phyloP scores from a whole-genome alignment of 306 rosid genomes.

The Castanopsis chinensis region DNA sequence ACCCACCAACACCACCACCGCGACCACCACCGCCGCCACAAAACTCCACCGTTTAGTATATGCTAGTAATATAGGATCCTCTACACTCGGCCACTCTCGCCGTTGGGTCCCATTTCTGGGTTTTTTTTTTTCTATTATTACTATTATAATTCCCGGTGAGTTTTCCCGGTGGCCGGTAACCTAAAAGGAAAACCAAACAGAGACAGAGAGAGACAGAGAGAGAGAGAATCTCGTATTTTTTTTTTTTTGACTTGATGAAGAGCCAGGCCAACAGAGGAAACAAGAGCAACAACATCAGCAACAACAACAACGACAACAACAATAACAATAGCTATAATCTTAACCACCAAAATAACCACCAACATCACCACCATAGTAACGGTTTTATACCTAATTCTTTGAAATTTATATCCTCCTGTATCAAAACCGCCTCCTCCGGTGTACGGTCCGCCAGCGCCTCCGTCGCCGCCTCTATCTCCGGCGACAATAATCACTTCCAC shows the following conservation, averaged over 20 bases:
- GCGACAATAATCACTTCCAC: conserved; percentile 51
- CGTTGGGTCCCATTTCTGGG: conserved; percentile 42
- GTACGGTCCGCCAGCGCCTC: conserved; percentile 82
- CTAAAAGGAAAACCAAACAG: not conserved
- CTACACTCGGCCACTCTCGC: conserved; percentile 51
- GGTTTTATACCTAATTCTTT: conserved; percentile 83
- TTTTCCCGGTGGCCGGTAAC: conserved; percentile 49
- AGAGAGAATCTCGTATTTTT: not conserved
- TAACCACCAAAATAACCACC: too few species aligned
- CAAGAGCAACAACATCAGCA: conserved; percentile 17
- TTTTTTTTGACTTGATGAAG: conserved; percentile 62
- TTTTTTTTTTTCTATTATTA: too few species aligned
- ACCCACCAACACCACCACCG: conserved; percentile 19
- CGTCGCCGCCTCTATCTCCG: conserved; percentile 79
- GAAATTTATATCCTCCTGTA: conserved; percentile 86
- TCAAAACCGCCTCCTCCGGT: conserved; percentile 90
- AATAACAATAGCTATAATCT: too few species aligned
- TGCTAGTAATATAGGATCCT: conserved; percentile 66
- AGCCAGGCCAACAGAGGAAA: conserved; percentile 53
- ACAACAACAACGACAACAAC: too few species aligned
- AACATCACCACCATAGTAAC: conserved; percentile 21
- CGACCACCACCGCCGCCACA: not conserved
- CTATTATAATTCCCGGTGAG: conserved; percentile 38
- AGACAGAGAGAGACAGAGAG: too few species aligned
- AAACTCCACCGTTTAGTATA: conserved; percentile 40